Conservation (phyloP, 2,329 filamentous ascomycete species). For the Fusarium nurragi region DNA sequence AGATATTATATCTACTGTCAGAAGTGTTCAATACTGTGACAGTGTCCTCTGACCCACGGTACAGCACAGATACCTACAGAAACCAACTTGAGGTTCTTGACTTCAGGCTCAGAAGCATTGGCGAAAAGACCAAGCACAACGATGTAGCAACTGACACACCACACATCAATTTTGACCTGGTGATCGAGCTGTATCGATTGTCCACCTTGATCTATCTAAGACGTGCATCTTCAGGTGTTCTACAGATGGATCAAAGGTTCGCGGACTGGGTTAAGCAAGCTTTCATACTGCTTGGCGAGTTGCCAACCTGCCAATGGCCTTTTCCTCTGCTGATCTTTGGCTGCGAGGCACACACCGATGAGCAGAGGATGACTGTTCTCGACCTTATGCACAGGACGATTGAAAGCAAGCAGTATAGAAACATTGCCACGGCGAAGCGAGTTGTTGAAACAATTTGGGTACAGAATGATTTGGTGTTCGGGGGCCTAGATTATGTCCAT, state of each 20-base stretch:
- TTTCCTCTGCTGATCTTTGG: constrained; percentile 42
- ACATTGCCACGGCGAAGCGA: constrained; percentile 30
- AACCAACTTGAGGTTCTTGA: constrained; percentile 11
- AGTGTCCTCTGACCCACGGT: neutral
- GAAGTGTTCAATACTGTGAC: constrained; percentile 20
- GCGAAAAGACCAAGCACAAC: rapidly evolving
- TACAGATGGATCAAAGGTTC: constrained; percentile 8
- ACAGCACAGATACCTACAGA: neutral
- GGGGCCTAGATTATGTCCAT: constrained; percentile 4
- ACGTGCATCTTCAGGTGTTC: constrained; percentile 30
- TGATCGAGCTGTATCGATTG: constrained; percentile 42
- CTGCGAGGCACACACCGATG: constrained; percentile 39
- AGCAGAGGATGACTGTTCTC: constrained; percentile 24
- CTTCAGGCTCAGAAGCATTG: neutral
- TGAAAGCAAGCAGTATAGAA: constrained; percentile 20
- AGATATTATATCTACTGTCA: constrained; percentile 24
- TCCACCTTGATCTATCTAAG: constrained; percentile 47
- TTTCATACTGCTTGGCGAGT: constrained; percentile 36
- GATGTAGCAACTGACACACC: rapidly evolving
- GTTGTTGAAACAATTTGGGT: constrained; percentile 48
- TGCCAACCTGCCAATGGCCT: constrained; percentile 33
- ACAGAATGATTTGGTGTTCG: constrained; percentile 46
- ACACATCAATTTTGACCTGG: neutral
- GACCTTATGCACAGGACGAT: constrained; percentile 44
- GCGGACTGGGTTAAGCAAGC: constrained; percentile 38